phyloP scores from a whole-genome alignment of 352 stramenopile species.

The Pilasporangium apinafurcum region DNA sequence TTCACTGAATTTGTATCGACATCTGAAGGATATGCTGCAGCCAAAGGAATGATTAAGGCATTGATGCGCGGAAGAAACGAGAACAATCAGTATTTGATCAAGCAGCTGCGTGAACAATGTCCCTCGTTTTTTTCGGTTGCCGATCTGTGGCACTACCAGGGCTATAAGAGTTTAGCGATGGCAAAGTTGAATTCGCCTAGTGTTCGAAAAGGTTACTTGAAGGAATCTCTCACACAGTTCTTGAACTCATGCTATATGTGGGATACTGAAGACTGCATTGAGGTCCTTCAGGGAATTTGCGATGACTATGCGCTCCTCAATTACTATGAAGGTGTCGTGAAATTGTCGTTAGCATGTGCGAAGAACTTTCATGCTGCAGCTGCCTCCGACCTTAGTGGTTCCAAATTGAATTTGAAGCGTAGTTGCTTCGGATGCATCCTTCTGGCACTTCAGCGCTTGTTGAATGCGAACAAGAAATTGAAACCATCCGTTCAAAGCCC shows the following conservation, averaged over 20 bases:
- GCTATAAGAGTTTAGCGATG: slow-evolving; percentile 77
- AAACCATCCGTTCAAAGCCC: slow-evolving; percentile 31
- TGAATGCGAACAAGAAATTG: slow-evolving; percentile 22
- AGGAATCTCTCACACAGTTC: slow-evolving; percentile 75
- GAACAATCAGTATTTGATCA: slow-evolving; percentile 77
- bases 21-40: slow-evolving; percentile 41
- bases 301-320: slow-evolving; percentile 74
- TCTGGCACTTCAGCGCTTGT: slow-evolving; percentile 50
- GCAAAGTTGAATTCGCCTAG: slow-evolving; percentile 68
- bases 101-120: slow-evolving; percentile 80
- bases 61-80: slow-evolving; percentile 75
- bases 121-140: slow-evolving; percentile 79
- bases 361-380: slow-evolving; percentile 75
- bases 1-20: slow-evolving; percentile 79
- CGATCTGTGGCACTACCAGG: slow-evolving; percentile 80
- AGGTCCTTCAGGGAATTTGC: slow-evolving; percentile 73
- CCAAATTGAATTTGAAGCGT: slow-evolving; percentile 64
- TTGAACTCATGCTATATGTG: slow-evolving; percentile 81
- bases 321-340: slow-evolving; percentile 84
- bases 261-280: slow-evolving; percentile 72
- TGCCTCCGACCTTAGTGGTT: slow-evolving; percentile 51
- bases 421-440: slow-evolving; percentile 75
- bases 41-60: slow-evolving; percentile 75
- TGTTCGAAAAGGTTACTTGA: slow-evolving; percentile 51
- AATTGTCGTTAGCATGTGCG: slow-evolving; percentile 69